These are phyloP conservation scores for Neofusicoccum kwambonambiense DNA, from an alignment of 2,329 filamentous ascomycete species.

Conservation along the genomic window DNA sequence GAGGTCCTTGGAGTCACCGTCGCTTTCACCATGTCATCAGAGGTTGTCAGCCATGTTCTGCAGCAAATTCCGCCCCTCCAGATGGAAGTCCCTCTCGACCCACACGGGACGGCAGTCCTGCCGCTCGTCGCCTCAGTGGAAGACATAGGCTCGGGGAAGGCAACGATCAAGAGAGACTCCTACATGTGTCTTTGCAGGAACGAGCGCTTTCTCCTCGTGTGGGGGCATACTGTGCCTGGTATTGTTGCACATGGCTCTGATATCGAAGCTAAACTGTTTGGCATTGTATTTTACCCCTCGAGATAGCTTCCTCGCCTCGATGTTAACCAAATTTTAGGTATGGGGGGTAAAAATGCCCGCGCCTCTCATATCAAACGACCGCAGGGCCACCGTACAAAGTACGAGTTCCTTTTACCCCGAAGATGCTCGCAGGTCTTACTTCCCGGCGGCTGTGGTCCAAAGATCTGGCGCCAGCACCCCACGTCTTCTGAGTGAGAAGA, in stretches of 20 bases:
- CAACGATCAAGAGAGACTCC: slow-evolving; percentile 39
- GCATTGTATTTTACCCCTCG: background rate
- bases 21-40: slow-evolving; percentile 47
- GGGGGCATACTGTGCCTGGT: slow-evolving; percentile 44
- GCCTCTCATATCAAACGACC: background rate
- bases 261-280: slow-evolving; percentile 21
- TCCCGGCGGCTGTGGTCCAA: background rate
- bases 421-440: background rate
- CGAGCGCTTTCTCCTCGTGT: slow-evolving; percentile 44
- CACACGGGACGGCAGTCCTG: slow-evolving; percentile 26
- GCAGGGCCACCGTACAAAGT: background rate
- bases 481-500: slow-evolving; percentile 26
- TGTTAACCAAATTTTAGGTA: slow-evolving; percentile 7
- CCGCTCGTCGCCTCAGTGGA: slow-evolving; percentile 44
- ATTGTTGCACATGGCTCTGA: slow-evolving; percentile 41
- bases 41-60: slow-evolving; percentile 45
- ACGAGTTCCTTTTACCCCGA: background rate
- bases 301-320: background rate
- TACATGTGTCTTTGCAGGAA: slow-evolving; percentile 46
- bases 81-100: slow-evolving; percentile 32
- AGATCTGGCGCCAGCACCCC: background rate
- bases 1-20: slow-evolving; percentile 43
- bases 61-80: slow-evolving; percentile 35
- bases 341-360: slow-evolving; percentile 27
- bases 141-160: slow-evolving; percentile 35